phyloP scores from a whole-genome alignment of 2,329 filamentous ascomycete species.

The Rutstroemia sp. region DNA sequence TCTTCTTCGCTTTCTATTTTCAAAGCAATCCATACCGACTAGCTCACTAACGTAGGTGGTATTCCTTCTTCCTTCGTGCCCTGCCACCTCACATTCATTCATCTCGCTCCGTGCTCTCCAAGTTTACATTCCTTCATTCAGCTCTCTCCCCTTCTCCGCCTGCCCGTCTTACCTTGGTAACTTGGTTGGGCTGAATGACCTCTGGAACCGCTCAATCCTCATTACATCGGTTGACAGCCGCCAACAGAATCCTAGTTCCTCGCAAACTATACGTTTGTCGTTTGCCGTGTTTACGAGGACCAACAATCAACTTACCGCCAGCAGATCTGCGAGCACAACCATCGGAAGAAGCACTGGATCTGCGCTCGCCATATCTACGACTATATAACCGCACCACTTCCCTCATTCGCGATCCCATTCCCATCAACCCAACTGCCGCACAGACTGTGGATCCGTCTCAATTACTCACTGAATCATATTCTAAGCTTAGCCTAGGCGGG shows the following conservation, averaged over 20 bases:
- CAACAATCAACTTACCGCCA: background rate
- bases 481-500: conserved; percentile 1
- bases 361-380: background rate
- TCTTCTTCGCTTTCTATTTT: background rate
- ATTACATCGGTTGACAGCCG: background rate
- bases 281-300: background rate
- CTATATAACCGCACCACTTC: background rate
- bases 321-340: background rate
- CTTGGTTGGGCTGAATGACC: conserved; percentile 2
- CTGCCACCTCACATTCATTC: background rate
- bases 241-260: background rate
- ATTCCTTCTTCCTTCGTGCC: background rate
- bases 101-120: background rate
- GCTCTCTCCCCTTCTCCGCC: background rate
- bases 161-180: background rate
- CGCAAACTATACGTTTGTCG: background rate
- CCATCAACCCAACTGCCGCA: conserved; percentile 1
- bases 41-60: background rate
- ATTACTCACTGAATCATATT: conserved; percentile 3
- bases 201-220: background rate
- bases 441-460: conserved; percentile 4
- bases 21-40: background rate
- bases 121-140: background rate
- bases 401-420: background rate
- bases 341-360: background rate